Base-by-base conservation (phyloP, 2,329 filamentous ascomycete genomes). In the Exophiala xenobiotica region DNA sequence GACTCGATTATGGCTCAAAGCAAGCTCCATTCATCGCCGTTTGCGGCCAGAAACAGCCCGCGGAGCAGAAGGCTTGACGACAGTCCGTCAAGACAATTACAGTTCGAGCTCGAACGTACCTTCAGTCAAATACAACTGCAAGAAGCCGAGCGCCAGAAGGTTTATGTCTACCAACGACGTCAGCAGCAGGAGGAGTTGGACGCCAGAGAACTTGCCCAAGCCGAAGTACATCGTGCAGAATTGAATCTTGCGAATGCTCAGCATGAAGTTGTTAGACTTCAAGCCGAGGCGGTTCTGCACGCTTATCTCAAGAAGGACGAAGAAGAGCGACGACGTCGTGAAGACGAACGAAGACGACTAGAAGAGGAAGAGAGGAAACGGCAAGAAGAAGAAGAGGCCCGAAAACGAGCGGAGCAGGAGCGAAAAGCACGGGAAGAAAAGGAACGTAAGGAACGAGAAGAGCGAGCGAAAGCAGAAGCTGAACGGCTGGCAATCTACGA, bases 211-310 rank as follows among this genome's bases (percentile, higher is more conserved):
- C 77, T 80, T 27, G 83, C 87, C 57, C 80, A 78, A 26, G 83
- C 85, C 63, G 73, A 79, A 43, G 76, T 74, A 49, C 85, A 89
- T 64, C 77, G 78, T 51, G 79, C 83, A 60, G 85, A 86, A 11
- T 77, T 92, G 12, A 80, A 79, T 39, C 78, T 79, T 40, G 85
- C 85, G 3, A 81, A 81, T 42, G 75, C 76, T 11, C 80, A 86
- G 63, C 87, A 90, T 65, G 80, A 87, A 29, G 77, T 80, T 22
- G 78, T 92, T 8, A 77, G 76, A 39, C 69, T 74, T 46, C 74
- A 76, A 43, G 81, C 81, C 3, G 75, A 81, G 61, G 71, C 75
- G 16, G 77, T 75, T 14, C 61, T 80, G n/a, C 69, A 78, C 33
- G 70, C 73, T n/a, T 68, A 51, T 64, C 70, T 63, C 60, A 65